Conservation (phyloP, 106 monocot genomes). For the Dendrobium catenatum region DNA sequence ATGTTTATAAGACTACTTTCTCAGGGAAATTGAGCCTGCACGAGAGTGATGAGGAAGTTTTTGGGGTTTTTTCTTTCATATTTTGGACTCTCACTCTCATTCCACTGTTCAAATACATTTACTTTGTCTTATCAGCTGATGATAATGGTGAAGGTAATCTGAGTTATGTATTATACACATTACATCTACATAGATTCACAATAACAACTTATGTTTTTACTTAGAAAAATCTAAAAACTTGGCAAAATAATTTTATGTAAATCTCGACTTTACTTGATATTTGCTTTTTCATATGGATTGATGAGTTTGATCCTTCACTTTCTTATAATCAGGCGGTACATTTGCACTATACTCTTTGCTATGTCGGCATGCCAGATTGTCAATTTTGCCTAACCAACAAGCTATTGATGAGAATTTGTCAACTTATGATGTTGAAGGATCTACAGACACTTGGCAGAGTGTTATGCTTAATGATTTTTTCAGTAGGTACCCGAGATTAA, state of each 20-base stretch:
- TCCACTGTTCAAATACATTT: constrained; percentile 68
- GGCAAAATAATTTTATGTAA: background rate
- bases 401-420: constrained; percentile 59
- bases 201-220: too few relatives aligned
- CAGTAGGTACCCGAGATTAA: constrained; percentile 35
- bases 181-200: too few relatives aligned
- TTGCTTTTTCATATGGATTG: background rate
- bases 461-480: constrained; percentile 42
- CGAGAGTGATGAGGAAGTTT: constrained; percentile 65
- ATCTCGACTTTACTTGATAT: background rate
- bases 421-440: constrained; percentile 33
- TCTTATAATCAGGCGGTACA: constrained; percentile 52
- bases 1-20: constrained; percentile 79
- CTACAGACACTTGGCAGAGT: constrained; percentile 34
- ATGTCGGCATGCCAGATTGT: constrained; percentile 65
- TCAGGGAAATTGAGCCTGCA: constrained; percentile 60
- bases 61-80: constrained; percentile 74
- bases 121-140: constrained; percentile 56
- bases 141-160: constrained; percentile 77
- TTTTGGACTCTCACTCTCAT: constrained; percentile 78
- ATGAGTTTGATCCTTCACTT: background rate
- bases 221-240: background rate
- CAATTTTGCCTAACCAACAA: constrained; percentile 68
- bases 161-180: background rate
- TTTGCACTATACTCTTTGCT: constrained; percentile 82